These are phyloP conservation scores for Rhodotorula sp. DNA, from an alignment of 1,284 basidiomycete genomes.

Conservation along the genomic window DNA sequence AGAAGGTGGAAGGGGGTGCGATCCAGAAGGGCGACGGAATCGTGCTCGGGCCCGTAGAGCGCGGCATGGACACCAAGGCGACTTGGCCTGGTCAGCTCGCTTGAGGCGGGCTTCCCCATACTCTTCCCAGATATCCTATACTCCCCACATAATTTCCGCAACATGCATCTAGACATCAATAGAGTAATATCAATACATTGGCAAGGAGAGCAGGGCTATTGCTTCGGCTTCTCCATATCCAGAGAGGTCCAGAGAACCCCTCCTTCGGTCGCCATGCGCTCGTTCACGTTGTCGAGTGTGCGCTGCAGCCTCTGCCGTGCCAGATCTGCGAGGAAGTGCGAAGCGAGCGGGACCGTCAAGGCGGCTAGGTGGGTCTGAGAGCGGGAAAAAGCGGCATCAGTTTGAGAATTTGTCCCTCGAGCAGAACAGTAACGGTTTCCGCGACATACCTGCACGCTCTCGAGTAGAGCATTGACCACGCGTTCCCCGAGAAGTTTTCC, in stretches of 20 bases:
- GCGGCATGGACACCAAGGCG: constrained; percentile 22
- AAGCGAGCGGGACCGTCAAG: constrained; percentile 21
- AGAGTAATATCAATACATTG: not conserved
- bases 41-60: constrained; percentile 15
- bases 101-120: not conserved
- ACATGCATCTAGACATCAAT: not conserved
- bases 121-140: not conserved
- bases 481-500: constrained; percentile 19
- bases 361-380: constrained; percentile 28
- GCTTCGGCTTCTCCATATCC: not conserved
- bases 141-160: too few relatives aligned
- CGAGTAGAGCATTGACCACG: constrained; percentile 28
- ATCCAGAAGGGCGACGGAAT: constrained; percentile 15
- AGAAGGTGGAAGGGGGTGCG: constrained; percentile 1
- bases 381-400: not conserved
- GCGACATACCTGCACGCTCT: constrained; percentile 13
- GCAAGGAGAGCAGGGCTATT: not conserved
- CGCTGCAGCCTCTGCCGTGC: constrained; percentile 19
- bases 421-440: not conserved
- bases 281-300: constrained; percentile 26
- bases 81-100: constrained; percentile 25
- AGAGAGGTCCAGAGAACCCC: constrained; percentile 19
- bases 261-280: constrained; percentile 21
- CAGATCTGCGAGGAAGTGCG: constrained; percentile 29
- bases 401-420: too few relatives aligned